These are phyloP conservation scores for Saccharomycopsis fibuligera DNA, from an alignment of 805 yeast genomes.

Conservation along the genomic window DNA sequence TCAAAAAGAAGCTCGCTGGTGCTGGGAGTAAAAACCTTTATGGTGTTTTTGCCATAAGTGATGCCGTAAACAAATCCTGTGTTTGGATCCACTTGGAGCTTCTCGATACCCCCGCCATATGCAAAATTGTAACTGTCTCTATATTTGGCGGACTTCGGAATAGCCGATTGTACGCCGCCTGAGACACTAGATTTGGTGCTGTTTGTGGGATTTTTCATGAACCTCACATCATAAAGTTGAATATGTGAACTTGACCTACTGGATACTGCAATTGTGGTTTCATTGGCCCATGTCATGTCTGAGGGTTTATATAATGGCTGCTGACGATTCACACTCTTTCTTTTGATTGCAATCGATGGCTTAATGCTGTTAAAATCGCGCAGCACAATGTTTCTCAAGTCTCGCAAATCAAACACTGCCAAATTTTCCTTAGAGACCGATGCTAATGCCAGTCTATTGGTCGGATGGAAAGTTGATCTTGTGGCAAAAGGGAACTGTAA, in stretches of 20 bases:
- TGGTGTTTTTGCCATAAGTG: neutral
- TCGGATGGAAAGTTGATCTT: constrained; percentile 1
- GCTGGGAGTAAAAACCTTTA: neutral
- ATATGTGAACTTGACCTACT: neutral
- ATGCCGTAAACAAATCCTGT: neutral
- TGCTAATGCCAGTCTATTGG: neutral
- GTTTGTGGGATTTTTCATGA: neutral
- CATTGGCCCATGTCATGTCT: constrained; percentile 2
- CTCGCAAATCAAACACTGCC: constrained; percentile 4
- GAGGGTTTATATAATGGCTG: constrained; percentile 5
- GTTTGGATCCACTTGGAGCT: neutral
- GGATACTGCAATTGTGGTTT: neutral
- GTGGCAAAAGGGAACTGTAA: constrained; percentile 4
- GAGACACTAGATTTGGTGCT: no score
- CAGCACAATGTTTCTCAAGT: neutral
- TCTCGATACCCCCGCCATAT: neutral
- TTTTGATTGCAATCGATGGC: constrained; percentile 1
- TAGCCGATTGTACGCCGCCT: no score
- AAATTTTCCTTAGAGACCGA: constrained; percentile 3
- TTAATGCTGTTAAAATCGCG: neutral
- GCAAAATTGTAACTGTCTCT: neutral
- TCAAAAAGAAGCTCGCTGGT: neutral
- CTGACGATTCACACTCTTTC: neutral
- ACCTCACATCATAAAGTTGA: constrained; percentile 4
- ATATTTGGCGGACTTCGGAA: neutral